Evolutionary conservation across 345 rosid genomes (phyloP), one percentile per base, ranked within the genome.

Genomic region (Camelina sativa): DNA sequence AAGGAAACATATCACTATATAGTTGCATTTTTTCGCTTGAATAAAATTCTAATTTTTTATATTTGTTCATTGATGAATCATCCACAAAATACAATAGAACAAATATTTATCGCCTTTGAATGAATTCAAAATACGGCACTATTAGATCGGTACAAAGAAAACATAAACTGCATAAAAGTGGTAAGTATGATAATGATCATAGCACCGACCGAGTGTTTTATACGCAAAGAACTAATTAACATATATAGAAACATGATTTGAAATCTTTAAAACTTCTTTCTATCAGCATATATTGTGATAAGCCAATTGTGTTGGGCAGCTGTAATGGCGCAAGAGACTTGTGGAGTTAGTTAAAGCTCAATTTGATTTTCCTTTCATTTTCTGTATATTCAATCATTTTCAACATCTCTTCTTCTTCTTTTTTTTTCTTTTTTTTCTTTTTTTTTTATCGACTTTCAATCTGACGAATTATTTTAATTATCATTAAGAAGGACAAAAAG

Each of bases 271-370:
- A 23, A 54, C 25, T 2, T 68, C 16, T 67, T 40, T 54, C 38
- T 25, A 7, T 25, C 12, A 30, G 4, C 34, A 32, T 20, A 11
- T 28, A 69, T 9, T 28, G 37, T 46, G 57, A 70, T 43, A 69
- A 62, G 56, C 40, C 28, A 72, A 41, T 5, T 38, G 30, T 72
- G 53, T 71, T 38, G 19, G 30, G 61, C 62, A 62, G 62, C 53
- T 72, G 69, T 72, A 72, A 61, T 51, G 68, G 61, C 34, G 53
- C 61, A 41, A 25, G 69, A 52, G 46, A 62, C 69, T 72, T 72
- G 69, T 63, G 62, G 54, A 62, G 35, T 34, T 62, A 52, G 22
- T 52, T 72, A 72, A 53, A 72, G 62, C 69, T 40, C 69, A 52
- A 41, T 52, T 62, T 53, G 50, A 16, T 62, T 52, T 62, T 72